Percentiles rank a stretch among this genome's conserved stretches.
Conservation (phyloP, 805 yeast species). For the Alloascoidea hylecoeti region DNA sequence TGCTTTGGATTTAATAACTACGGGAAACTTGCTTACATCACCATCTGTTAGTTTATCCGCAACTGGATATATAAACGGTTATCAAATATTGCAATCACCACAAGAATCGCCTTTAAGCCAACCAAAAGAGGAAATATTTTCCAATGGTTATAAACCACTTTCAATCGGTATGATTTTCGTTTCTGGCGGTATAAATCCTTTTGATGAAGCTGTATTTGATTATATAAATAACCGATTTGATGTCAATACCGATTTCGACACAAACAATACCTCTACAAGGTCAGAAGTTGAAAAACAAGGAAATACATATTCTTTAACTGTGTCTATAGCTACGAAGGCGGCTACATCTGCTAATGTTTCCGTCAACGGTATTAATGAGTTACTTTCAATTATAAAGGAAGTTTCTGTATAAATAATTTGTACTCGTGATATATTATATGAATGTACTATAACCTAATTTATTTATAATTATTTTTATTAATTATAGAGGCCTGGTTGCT, state of each 20-base stretch:
- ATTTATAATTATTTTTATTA: too few species aligned
- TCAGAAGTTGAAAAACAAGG: neutral
- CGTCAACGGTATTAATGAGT: constrained; percentile 56
- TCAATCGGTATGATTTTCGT: constrained; percentile 30
- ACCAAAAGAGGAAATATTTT: constrained; percentile 3
- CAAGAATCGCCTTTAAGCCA: constrained; percentile 10
- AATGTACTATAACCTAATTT: too few species aligned
- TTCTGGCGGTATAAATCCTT: constrained; percentile 52
- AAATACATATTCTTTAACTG: constrained; percentile 26
- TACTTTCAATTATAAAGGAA: constrained; percentile 34
- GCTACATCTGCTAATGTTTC: constrained; percentile 48
- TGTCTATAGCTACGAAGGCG: constrained; percentile 38
- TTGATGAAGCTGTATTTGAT: constrained; percentile 56
- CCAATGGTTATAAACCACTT: constrained; percentile 2
- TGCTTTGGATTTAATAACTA: neutral
- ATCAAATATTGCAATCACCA: too few species aligned
- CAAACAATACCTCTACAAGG: too few species aligned
- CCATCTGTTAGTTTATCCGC: neutral
- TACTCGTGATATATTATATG: too few species aligned
- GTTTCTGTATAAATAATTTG: too few species aligned
- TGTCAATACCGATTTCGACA: too few species aligned
- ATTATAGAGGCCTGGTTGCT: too few species aligned
- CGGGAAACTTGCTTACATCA: neutral
- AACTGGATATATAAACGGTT: too few species aligned
- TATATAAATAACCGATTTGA: constrained; percentile 28